phyloP scores from a whole-genome alignment of 345 rosid species.

The Pugionium dolabratum region DNA sequence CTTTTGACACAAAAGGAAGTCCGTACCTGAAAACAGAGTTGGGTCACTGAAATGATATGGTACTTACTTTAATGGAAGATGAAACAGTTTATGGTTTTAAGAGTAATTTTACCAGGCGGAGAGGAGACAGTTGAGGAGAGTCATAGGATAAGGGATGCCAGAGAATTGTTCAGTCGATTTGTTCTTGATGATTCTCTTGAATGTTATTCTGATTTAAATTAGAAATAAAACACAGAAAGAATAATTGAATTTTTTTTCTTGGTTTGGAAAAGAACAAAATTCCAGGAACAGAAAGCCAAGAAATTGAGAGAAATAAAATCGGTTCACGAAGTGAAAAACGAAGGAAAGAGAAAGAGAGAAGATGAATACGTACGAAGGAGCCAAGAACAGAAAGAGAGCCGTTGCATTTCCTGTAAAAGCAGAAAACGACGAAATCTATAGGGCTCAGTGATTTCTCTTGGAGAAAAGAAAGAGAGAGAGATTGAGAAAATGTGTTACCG shows the following conservation, averaged over 20 bases:
- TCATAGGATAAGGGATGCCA: slow-evolving; percentile 95
- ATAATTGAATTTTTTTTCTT: background rate
- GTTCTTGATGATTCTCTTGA: slow-evolving; percentile 67
- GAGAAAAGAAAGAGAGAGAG: slow-evolving; percentile 21
- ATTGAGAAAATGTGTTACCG: slow-evolving; percentile 49
- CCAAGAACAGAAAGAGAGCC: slow-evolving; percentile 88
- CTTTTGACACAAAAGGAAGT: slow-evolving; percentile 78
- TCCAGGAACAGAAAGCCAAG: slow-evolving; percentile 13
- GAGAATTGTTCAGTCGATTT: slow-evolving; percentile 89
- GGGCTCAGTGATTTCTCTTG: slow-evolving; percentile 12
- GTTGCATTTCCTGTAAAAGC: slow-evolving; percentile 84
- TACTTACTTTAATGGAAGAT: background rate
- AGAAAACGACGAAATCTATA: background rate
- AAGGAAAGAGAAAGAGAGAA: slow-evolving; percentile 1
- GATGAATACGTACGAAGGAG: slow-evolving; percentile 65
- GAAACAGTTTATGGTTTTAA: background rate
- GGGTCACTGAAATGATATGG: too few relatives aligned
- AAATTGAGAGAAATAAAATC: background rate
- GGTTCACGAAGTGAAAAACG: slow-evolving; percentile 5
- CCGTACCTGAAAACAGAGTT: slow-evolving; percentile 73
- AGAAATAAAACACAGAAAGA: slow-evolving; percentile 1
- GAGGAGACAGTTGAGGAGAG: slow-evolving; percentile 94
- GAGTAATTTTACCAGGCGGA: slow-evolving; percentile 69
- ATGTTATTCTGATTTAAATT: slow-evolving; percentile 64
- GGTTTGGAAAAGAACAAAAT: background rate